Evolutionary conservation across 2,329 filamentous ascomycete species (phyloP).

Genomic region (Aspergillus sp.): DNA sequence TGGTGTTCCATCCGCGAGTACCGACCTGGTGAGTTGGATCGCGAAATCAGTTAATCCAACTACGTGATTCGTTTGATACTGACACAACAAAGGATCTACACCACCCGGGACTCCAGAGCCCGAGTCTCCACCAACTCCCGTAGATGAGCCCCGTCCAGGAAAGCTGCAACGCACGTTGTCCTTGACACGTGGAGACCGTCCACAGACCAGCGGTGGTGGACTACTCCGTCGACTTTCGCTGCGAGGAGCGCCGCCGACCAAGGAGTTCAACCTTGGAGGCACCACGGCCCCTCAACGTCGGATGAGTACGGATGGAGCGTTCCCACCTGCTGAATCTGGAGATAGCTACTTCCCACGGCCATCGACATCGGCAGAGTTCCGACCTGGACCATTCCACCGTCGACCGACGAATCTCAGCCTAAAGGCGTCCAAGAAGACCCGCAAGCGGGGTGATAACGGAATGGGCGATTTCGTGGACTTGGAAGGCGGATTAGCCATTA

Average conservation of each 20-base stretch:
- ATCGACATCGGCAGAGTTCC: slow-evolving; percentile 19
- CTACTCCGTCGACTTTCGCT: slow-evolving; percentile 49
- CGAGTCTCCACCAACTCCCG: slow-evolving; percentile 32
- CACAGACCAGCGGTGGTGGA: slow-evolving; percentile 31
- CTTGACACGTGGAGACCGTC: slow-evolving; percentile 55
- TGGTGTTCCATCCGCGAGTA: slow-evolving; percentile 94
- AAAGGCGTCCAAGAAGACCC: slow-evolving; percentile 58
- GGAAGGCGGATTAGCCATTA: slow-evolving; percentile 80
- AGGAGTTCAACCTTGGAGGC: slow-evolving; percentile 32
- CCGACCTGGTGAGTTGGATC: slow-evolving; percentile 58
- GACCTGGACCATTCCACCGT: slow-evolving; percentile 57
- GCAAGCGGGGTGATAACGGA: slow-evolving; percentile 52
- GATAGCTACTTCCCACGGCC: slow-evolving; percentile 32
- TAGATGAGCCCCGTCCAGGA: slow-evolving; percentile 30
- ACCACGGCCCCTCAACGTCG: slow-evolving; percentile 22
- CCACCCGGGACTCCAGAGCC: slow-evolving; percentile 65
- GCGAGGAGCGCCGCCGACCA: slow-evolving; percentile 40
- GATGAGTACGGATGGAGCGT: slow-evolving; percentile 35
- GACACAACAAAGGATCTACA: slow-evolving; percentile 62
- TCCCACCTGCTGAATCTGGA: slow-evolving; percentile 26
- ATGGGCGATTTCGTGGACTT: slow-evolving; percentile 65
- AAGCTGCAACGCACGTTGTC: slow-evolving; percentile 60
- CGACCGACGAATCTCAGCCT: slow-evolving; percentile 66
- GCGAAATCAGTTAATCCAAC: not conserved
- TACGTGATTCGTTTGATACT: slow-evolving; percentile 31